phyloP scores from a whole-genome alignment of 495 filamentous ascomycete genomes.

The Penicillium lagena region DNA sequence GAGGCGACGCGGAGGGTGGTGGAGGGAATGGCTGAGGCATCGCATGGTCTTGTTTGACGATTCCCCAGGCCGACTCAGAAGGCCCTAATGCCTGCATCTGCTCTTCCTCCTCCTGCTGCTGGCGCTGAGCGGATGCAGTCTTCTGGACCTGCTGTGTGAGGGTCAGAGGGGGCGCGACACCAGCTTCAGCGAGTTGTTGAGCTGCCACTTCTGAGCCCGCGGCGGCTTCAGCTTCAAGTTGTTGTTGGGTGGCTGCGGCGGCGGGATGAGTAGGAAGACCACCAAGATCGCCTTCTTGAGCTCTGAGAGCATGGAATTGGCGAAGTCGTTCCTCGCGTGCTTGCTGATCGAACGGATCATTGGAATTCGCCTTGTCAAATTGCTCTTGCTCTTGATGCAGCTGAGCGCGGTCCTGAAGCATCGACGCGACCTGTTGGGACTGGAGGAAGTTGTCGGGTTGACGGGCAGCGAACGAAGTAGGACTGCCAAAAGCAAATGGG shows the following conservation, averaged over 20 bases:
- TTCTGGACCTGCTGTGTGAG: constrained; percentile 86
- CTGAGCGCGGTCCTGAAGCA: constrained; percentile 55
- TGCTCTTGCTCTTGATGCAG: constrained; percentile 60
- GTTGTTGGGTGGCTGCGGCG: constrained; percentile 13
- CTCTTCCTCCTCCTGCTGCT: constrained; percentile 44
- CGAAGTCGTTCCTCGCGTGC: constrained; percentile 53
- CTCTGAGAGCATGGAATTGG: constrained; percentile 55
- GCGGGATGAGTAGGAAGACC: constrained; percentile 38
- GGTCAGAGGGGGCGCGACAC: constrained; percentile 45
- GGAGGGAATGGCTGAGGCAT: constrained; percentile 77
- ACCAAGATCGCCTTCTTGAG: constrained; percentile 44
- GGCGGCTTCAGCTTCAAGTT: constrained; percentile 18
- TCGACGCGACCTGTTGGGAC: constrained; percentile 51
- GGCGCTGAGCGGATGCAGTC: constrained; percentile 59
- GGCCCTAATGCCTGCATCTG: constrained; percentile 32
- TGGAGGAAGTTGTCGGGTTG: constrained; percentile 48
- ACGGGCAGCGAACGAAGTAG: constrained; percentile 43
- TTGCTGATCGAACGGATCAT: constrained; percentile 45
- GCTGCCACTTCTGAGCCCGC: constrained; percentile 13
- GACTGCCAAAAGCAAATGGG: constrained; percentile 45
- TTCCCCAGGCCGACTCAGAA: constrained; percentile 51
- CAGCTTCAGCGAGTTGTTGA: constrained; percentile 16
- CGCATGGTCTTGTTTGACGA: constrained; percentile 45
- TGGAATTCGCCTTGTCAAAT: constrained; percentile 43
- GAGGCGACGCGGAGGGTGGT: constrained; percentile 64